A percentile compares a stretch with the other conserved stretches of the same genome.
Evolutionary conservation across 2,329 filamentous ascomycete species (phyloP).

Genomic region (Cercospora citrullina): DNA sequence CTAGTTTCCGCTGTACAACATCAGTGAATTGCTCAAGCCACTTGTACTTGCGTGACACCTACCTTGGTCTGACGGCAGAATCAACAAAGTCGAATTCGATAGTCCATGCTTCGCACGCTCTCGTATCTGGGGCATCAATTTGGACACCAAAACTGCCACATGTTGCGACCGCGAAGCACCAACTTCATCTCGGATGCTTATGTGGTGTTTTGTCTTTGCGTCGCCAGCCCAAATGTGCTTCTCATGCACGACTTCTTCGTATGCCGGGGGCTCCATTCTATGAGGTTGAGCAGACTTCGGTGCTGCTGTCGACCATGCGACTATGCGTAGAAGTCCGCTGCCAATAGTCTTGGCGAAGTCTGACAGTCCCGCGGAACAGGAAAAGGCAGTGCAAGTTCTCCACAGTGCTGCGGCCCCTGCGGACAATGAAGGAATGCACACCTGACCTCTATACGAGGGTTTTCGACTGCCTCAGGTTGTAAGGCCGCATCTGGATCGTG

Average conservation of each 20-base stretch:
- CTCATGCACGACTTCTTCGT: conserved; percentile 31
- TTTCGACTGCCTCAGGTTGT: background rate
- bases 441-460: conserved; percentile 1
- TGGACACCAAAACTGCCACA: conserved; percentile 35
- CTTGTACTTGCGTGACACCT: background rate
- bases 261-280: conserved; percentile 34
- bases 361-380: background rate
- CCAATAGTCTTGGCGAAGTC: background rate
- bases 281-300: background rate
- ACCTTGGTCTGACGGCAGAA: conserved; percentile 40
- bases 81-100: conserved; percentile 33
- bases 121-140: conserved; percentile 29
- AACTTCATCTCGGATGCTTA: conserved; percentile 36
- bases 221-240: conserved; percentile 18
- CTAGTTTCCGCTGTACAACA: conserved; percentile 12
- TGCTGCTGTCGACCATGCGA: background rate
- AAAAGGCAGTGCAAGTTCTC: background rate
- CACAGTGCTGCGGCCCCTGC: background rate
- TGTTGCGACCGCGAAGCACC: conserved; percentile 35
- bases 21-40: conserved; percentile 17
- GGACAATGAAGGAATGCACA: background rate
- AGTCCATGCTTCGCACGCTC: conserved; percentile 33
- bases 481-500: background rate
- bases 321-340: background rate
- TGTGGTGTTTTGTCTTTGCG: conserved; percentile 24